Evolutionary conservation across 2,329 filamentous ascomycete genomes (phyloP), one percentile per base, ranked within the genome.

Genomic region (Trichoderma gracile): DNA sequence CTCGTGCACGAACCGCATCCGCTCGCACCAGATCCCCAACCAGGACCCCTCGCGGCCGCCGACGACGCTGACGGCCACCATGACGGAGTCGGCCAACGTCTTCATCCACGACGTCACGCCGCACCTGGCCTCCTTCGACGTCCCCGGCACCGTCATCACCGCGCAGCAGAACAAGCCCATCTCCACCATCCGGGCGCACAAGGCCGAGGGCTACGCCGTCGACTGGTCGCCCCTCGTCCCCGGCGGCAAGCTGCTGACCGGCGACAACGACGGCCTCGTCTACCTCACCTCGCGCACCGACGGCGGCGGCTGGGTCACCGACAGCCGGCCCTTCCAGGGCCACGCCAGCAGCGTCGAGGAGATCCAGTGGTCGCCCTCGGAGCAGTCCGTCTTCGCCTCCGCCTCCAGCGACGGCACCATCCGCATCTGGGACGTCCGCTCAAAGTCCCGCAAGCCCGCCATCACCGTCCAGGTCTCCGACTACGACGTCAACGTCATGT

Each of bases 41-140:
- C 82, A 85, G 50, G 90, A 91, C 71, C 84, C 88, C 17, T 87
- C 88, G 25, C 84, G 84, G 68, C 86, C 90, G n/a, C 86, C 89
- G 3, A 92, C 87, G 23, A 97, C 94, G 3, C 82, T 97, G 61
- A 93, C 92, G 38, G 95, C 95, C 47, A 89, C 91, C 62, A 96
- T 97, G 92, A 92, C 92, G 58, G 95, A 99, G 80, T 92, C 92
- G 50, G 85, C 89, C 45, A 86, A 96, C 72, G 87, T 98, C 69
- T 86, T 95, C 56, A 96, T 99, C 73, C 93, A 98, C 84, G 92
- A 99, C 77, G 88, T 99, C 57, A 95, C 93, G 3, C 89, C 92
- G 3, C 92, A 98, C 76, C 86, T 98, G 64, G 83, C 87, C 64
- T 91, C 92, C 58, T 97, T 99, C 77, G 94, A 98, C 75, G 90